Base-by-base conservation (phyloP, 2,329 filamentous ascomycete genomes). In the Dactylellina sp. region DNA sequence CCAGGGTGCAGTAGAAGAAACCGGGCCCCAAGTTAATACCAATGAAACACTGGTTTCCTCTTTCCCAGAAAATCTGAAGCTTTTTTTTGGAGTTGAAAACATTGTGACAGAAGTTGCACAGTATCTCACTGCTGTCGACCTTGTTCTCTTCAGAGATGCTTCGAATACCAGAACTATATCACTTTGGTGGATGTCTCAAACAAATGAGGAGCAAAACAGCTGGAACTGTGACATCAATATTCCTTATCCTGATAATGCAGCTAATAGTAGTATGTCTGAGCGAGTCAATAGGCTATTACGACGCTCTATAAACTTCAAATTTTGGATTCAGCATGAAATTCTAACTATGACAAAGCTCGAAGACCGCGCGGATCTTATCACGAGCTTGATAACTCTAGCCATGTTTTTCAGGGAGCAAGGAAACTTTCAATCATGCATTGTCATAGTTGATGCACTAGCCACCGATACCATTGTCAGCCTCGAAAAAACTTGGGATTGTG, bases 251-350 rank as follows among this genome's bases (percentile, higher is more conserved):
- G 55, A 66, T 6, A 57, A 56, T 22, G 14, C 28, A 24, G 5
- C 44, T 20, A 24, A 9, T 3, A 49, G 65, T 16, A 16, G 12
- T 11, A 35, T 57, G 16, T 20, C 50, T 18, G 70, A 74, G 20
- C 49, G 70, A 22, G 56, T 66, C 24, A 32, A 66, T 39, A 60
- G 70, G 18, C 49, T 74, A 14, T 53, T 74, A n/a, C 53, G 70
- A 50, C 61, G 70, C 24, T 66, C 70, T 6, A 40, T 49, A 1
- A 50, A 74, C 14, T 74, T 74, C 40, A 74, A 52, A 37, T 66
- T 62, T 37, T 74, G 70, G 70, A 59, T 74, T n/a, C 70, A 74
- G 20, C 61, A 74, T 39, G 70, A 74, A 42, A 55, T 66, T 32
- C 49, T 74, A n/a, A 47, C 35, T 7, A 74, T 66, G 61, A 18